These are phyloP conservation scores for Coelastrella sp. DNA, from an alignment of 139 green algal species.

Conservation along the genomic window DNA sequence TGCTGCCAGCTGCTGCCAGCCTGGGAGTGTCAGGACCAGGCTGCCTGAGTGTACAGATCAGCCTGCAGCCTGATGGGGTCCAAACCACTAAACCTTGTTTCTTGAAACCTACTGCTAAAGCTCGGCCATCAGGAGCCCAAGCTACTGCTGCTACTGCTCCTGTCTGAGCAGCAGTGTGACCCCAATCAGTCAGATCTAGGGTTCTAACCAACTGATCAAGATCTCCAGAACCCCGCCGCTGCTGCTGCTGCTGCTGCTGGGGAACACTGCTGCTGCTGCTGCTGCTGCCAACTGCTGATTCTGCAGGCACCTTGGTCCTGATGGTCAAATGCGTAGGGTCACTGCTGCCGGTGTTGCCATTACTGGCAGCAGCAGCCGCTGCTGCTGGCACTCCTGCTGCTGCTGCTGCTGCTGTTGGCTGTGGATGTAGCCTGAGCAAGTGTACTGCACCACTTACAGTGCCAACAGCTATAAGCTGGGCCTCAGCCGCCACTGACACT, in stretches of 20 bases:
- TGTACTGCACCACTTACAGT: constrained; percentile 68
- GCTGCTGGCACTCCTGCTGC: neutral
- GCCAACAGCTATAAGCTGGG: constrained; percentile 80
- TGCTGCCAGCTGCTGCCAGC: neutral
- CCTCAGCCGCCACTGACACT: constrained; percentile 50
- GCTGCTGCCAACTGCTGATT: neutral
- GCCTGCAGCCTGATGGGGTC: constrained; percentile 81
- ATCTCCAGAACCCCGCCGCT: neutral
- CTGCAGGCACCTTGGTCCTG: neutral
- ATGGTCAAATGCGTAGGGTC: neutral
- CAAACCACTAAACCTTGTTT: constrained; percentile 78
- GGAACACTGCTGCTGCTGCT: constrained; percentile 20
- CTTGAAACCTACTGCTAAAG: constrained; percentile 72
- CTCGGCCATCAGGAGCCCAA: constrained; percentile 80
- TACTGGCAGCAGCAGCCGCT: neutral
- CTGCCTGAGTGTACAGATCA: constrained; percentile 84
- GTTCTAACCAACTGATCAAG: constrained; percentile 52
- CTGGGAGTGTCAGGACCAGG: constrained; percentile 14
- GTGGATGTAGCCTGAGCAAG: constrained; percentile 60
- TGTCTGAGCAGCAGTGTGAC: constrained; percentile 64
- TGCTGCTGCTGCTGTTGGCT: constrained; percentile 14
- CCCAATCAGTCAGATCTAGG: constrained; percentile 82
- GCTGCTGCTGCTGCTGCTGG: neutral
- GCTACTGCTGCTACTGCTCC: constrained; percentile 59
- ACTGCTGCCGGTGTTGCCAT: neutral